These are phyloP conservation scores for Eutypa lata DNA, from an alignment of 2,329 filamentous ascomycete species.

Conservation along the genomic window DNA sequence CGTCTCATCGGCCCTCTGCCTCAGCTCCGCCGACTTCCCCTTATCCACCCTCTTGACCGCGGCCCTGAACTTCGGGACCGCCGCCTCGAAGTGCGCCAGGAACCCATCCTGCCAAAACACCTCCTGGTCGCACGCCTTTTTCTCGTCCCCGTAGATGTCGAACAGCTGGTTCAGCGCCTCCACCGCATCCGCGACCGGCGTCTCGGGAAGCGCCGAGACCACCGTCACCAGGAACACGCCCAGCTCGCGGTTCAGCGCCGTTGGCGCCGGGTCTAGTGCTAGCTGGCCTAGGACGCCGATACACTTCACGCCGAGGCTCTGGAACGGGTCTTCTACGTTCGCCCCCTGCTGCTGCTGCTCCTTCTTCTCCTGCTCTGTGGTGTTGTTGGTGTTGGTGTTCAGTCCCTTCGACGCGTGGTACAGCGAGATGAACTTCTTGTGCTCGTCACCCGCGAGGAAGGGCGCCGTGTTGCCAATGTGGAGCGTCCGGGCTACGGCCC, in stretches of 20 bases:
- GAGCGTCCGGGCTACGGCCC: constrained; percentile 59
- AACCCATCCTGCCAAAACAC: constrained; percentile 65
- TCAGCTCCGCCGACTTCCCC: constrained; percentile 53
- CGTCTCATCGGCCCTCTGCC: constrained; percentile 58
- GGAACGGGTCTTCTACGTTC: constrained; percentile 53
- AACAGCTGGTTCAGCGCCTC: constrained; percentile 66
- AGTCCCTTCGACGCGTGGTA: constrained; percentile 56
- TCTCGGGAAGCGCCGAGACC: constrained; percentile 48
- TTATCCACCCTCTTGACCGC: constrained; percentile 62
- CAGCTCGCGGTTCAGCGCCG: constrained; percentile 57
- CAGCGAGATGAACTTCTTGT: constrained; percentile 61
- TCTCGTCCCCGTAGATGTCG: constrained; percentile 64
- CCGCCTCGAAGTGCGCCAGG: constrained; percentile 54
- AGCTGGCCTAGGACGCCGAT: constrained; percentile 64
- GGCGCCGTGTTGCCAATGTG: constrained; percentile 29
- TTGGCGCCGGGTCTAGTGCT: constrained; percentile 51
- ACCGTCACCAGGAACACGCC: constrained; percentile 56
- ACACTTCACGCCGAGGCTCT: constrained; percentile 62
- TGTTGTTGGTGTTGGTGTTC: constrained; percentile 15
- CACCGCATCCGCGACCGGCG: constrained; percentile 54
- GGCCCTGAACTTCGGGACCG: constrained; percentile 50
- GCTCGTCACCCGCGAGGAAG: constrained; percentile 51
- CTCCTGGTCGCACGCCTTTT: constrained; percentile 52
- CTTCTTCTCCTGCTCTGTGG: too few relatives aligned
- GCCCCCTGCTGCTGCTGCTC: constrained; percentile 14